Conservation (phyloP, 257 asterid genomes). For the Ligustrum vulgare region DNA sequence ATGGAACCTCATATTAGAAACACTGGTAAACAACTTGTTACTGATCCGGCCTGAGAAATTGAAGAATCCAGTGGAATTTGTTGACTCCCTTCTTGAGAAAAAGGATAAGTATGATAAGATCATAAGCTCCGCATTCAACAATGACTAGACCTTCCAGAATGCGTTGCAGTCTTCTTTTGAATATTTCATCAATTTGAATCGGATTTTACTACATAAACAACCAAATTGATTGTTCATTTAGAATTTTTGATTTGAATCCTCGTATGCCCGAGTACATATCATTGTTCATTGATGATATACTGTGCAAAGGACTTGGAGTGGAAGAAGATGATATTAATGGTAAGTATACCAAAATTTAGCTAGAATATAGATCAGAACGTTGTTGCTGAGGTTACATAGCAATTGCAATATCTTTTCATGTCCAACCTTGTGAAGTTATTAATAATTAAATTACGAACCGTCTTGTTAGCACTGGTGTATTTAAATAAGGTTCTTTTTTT, state of each 20-base stretch:
- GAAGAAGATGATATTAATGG: constrained; percentile 66
- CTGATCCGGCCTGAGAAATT: constrained; percentile 14
- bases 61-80: constrained; percentile 85
- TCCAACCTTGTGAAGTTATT: too few species aligned
- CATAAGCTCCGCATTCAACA: constrained; percentile 60
- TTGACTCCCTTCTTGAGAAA: constrained; percentile 69
- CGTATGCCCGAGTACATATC: constrained; percentile 89
- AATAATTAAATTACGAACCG: too few species aligned
- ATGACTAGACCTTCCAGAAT: constrained; percentile 44
- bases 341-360: too few species aligned
- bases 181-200: constrained; percentile 82
- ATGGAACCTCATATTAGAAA: constrained; percentile 83
- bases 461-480: too few species aligned
- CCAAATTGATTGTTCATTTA: too few species aligned
- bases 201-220: too few species aligned
- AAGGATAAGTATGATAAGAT: constrained; percentile 77
- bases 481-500: too few species aligned
- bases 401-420: too few species aligned
- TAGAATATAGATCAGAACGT: too few species aligned
- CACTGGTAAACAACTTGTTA: constrained; percentile 79
- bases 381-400: too few species aligned
- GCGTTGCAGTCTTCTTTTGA: neutral
- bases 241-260: too few species aligned
- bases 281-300: constrained; percentile 31
- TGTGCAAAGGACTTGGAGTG: constrained; percentile 69